These are phyloP conservation scores for Naegleria fowleri DNA, from an alignment of 208 protist genomes.

Conservation along the genomic window DNA sequence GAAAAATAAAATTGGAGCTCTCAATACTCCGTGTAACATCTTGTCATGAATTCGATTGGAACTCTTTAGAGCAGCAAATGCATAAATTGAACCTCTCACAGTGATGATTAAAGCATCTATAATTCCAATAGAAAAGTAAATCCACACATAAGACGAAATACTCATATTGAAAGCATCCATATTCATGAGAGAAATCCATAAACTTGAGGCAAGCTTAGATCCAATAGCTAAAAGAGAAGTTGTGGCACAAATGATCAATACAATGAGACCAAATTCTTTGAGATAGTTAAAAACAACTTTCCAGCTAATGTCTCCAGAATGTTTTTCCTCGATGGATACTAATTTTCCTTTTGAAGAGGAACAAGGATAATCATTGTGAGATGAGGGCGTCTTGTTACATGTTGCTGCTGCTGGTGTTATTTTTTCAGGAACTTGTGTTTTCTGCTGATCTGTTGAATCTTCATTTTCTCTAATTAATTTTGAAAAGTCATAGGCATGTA, in stretches of 20 bases:
- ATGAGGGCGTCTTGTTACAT: not conserved
- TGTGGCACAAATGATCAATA: not conserved
- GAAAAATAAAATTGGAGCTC: slow-evolving; percentile 76
- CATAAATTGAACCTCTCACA: not conserved
- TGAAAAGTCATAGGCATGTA: not conserved
- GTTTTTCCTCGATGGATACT: not conserved
- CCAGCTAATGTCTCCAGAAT: not conserved
- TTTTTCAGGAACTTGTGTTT: not conserved
- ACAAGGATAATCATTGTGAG: not conserved
- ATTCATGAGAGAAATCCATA: not conserved
- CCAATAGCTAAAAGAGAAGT: no score
- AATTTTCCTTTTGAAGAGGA: not conserved
- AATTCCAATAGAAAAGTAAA: not conserved
- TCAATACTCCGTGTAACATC: slow-evolving; percentile 52
- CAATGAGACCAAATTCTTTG: not conserved
- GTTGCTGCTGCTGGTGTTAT: not conserved
- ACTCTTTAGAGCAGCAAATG: not conserved
- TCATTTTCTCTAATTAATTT: not conserved
- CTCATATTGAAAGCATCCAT: not conserved
- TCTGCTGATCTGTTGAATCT: not conserved
- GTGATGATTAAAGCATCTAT: not conserved
- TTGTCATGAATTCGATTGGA: slow-evolving; percentile 48
- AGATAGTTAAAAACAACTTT: not conserved
- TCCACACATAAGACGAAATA: not conserved
- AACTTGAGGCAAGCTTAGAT: not conserved